A percentile compares a stretch with the other conserved stretches of the same genome.
Conservation (phyloP, 2,329 filamentous ascomycete genomes). For the Metarhizium humberi region DNA sequence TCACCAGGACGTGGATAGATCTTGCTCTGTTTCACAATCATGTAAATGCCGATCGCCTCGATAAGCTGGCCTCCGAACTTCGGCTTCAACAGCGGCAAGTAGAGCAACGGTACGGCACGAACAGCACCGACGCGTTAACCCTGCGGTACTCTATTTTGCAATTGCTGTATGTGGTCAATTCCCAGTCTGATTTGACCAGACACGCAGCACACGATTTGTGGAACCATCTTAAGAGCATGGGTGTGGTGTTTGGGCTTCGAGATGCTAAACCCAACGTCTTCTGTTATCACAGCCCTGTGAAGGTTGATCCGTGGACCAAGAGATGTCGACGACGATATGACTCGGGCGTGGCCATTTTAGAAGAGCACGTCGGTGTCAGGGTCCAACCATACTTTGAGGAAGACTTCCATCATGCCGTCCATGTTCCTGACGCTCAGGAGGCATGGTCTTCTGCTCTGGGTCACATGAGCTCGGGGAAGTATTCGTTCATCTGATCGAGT, state of each 20-base stretch:
- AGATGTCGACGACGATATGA: constrained; percentile 33
- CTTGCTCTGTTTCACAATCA: constrained; percentile 31
- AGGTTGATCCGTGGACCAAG: constrained; percentile 34
- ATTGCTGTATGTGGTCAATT: constrained; percentile 25
- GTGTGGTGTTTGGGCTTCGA: constrained; percentile 25
- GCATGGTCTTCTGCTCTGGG: constrained; percentile 27
- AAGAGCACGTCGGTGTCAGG: constrained; percentile 27
- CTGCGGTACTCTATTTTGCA: constrained; percentile 33
- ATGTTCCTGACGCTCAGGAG: constrained; percentile 26
- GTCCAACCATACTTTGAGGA: constrained; percentile 33
- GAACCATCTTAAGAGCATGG: constrained; percentile 24
- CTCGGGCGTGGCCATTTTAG: constrained; percentile 24
- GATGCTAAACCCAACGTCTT: constrained; percentile 28
- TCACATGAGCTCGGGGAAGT: constrained; percentile 18
- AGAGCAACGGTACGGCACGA: constrained; percentile 23
- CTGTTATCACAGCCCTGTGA: constrained; percentile 34
- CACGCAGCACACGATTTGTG: constrained; percentile 28
- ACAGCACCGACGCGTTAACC: constrained; percentile 25
- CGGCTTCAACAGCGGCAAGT: constrained; percentile 24
- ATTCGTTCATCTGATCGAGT: constrained; percentile 23
- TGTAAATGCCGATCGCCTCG: constrained; percentile 24
- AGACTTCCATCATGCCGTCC: constrained; percentile 31
- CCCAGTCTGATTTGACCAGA: constrained; percentile 24
- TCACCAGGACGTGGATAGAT: constrained; percentile 32
- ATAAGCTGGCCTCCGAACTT: constrained; percentile 29